phyloP scores from a whole-genome alignment of 768 basidiomycete species.

The Plicaturopsis crispa region DNA sequence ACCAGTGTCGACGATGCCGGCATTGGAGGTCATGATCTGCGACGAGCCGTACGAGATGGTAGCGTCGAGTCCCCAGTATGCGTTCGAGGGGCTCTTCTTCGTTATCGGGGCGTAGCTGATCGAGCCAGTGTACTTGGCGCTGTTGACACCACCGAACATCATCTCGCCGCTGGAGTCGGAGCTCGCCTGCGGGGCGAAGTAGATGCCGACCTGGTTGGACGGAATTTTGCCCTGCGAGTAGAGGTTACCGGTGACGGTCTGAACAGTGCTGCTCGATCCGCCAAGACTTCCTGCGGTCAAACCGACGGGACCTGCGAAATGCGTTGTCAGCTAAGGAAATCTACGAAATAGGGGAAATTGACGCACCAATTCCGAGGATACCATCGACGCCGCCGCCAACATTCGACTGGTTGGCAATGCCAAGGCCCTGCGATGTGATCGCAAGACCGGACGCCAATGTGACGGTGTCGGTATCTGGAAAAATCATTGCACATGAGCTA shows the following conservation, averaged over 20 bases:
- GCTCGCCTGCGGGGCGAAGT: slow-evolving; percentile 16
- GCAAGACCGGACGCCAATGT: slow-evolving; percentile 13
- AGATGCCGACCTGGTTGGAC: slow-evolving; percentile 22
- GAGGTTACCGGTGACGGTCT: slow-evolving; percentile 29
- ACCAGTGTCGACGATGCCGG: slow-evolving; percentile 27
- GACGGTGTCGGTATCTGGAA: slow-evolving; percentile 13
- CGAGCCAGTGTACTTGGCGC: slow-evolving; percentile 5
- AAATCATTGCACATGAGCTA: slow-evolving; percentile 16
- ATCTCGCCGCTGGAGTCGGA: slow-evolving; percentile 15
- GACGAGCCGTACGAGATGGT: slow-evolving; percentile 18
- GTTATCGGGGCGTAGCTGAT: slow-evolving; percentile 18
- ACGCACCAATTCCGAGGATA: slow-evolving; percentile 24
- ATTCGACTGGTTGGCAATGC: slow-evolving; percentile 18
- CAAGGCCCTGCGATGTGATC: slow-evolving; percentile 26
- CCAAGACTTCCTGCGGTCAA: slow-evolving; percentile 20
- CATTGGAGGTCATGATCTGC: slow-evolving; percentile 14
- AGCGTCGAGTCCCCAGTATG: slow-evolving; percentile 24
- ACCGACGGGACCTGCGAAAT: slow-evolving; percentile 24
- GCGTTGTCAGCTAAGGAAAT: too few relatives aligned
- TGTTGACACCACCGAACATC: slow-evolving; percentile 20
- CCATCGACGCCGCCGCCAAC: slow-evolving; percentile 29
- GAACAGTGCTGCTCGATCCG: slow-evolving; percentile 8
- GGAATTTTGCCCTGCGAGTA: slow-evolving; percentile 19
- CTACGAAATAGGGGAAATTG: background rate
- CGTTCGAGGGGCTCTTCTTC: slow-evolving; percentile 11